These are phyloP conservation scores for Haemoproteus tartakovskyi DNA, from an alignment of 169 alveolate species.

Conservation along the genomic window DNA sequence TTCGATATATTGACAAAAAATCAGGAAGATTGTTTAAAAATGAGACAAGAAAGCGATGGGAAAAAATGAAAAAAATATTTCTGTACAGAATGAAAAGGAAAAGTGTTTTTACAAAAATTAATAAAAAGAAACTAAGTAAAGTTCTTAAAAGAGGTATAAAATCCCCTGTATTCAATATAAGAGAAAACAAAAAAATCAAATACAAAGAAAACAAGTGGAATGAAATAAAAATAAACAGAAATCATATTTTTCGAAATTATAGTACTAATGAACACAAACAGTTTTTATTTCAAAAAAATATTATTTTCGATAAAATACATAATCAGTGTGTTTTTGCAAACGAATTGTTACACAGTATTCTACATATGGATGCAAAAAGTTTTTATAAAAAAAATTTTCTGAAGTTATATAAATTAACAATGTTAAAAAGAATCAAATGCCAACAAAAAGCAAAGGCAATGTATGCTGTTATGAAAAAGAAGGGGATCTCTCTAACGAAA, in stretches of 20 bases:
- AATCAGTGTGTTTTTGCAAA: slow-evolving; percentile 23
- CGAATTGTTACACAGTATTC: slow-evolving; percentile 37
- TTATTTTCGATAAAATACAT: slow-evolving; percentile 47
- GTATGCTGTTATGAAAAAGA: slow-evolving; percentile 3
- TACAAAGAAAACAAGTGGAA: slow-evolving; percentile 60
- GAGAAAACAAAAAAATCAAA: background rate
- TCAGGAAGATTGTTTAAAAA: no score
- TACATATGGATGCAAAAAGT: slow-evolving; percentile 27
- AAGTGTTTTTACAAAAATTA: no score
- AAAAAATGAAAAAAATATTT: no score
- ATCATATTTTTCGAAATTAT: slow-evolving; percentile 47
- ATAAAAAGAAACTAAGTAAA: no score
- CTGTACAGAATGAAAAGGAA: no score
- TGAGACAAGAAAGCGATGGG: no score
- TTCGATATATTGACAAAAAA: no score
- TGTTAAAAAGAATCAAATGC: slow-evolving; percentile 54
- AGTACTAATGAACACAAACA: slow-evolving; percentile 49
- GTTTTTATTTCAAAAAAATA: slow-evolving; percentile 30
- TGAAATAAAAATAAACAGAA: slow-evolving; percentile 57
- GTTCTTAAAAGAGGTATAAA: no score
- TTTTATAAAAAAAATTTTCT: slow-evolving; percentile 55
- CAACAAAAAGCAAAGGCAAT: slow-evolving; percentile 41
- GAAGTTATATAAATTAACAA: slow-evolving; percentile 43
- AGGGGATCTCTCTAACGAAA: background rate
- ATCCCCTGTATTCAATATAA: no score